phyloP scores from a whole-genome alignment of 495 filamentous ascomycete species.

The Thozetella sp. region DNA sequence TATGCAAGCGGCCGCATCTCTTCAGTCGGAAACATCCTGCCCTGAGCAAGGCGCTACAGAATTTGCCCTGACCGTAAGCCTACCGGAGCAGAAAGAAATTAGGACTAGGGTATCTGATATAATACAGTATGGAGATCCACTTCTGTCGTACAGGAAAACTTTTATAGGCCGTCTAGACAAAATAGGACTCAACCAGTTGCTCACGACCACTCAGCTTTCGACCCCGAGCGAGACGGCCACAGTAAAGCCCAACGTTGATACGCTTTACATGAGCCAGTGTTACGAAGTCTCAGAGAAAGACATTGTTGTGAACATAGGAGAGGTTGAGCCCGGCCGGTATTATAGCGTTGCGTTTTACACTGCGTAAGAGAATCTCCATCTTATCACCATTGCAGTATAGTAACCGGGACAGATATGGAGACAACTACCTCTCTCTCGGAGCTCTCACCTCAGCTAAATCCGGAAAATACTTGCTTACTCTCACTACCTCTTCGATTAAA shows the following conservation, averaged over 20 bases:
- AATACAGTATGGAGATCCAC: background rate
- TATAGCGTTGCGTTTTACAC: background rate
- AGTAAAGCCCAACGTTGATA: background rate
- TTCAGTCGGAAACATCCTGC: too few species aligned
- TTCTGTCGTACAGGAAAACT: background rate
- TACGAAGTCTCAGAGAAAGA: background rate
- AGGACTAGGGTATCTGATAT: too few species aligned
- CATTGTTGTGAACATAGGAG: background rate
- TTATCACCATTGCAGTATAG: background rate
- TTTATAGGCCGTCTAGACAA: background rate
- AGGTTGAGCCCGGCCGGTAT: background rate
- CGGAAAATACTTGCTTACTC: background rate
- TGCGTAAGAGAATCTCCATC: background rate
- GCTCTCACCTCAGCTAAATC: background rate
- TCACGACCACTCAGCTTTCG: background rate
- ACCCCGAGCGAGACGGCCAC: background rate
- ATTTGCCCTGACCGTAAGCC: background rate
- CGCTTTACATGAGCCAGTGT: background rate
- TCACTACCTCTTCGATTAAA: background rate
- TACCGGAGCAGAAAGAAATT: too few species aligned
- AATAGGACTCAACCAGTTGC: background rate
- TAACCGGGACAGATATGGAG: background rate
- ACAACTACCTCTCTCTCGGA: background rate
- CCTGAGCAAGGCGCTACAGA: background rate
- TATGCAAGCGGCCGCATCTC: too few species aligned